Percentiles rank a stretch among this genome's conserved stretches.
Conservation (phyloP, 2,329 filamentous ascomycete genomes). For the Ceratocystis harringtonii region DNA sequence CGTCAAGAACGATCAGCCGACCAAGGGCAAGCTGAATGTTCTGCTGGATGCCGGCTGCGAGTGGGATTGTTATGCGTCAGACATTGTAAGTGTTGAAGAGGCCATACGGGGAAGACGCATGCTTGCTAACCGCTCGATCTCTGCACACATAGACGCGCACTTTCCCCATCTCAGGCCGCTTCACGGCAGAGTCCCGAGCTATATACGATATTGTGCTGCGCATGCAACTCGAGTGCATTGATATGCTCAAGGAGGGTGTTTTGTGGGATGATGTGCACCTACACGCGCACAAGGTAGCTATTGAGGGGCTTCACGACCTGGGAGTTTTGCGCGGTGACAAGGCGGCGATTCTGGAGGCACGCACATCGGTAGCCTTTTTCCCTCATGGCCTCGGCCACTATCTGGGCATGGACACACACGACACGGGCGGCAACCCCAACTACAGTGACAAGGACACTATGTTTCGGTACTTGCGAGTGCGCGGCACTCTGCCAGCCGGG, state of each 20-base stretch:
- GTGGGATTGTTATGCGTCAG: constrained; percentile 56
- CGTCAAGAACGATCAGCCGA: constrained; percentile 57
- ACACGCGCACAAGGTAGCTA: constrained; percentile 65
- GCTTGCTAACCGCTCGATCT: not conserved
- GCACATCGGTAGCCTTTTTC: constrained; percentile 81
- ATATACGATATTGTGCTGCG: constrained; percentile 72
- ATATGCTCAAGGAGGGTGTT: constrained; percentile 55
- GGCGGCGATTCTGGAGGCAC: constrained; percentile 57
- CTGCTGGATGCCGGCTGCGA: constrained; percentile 74
- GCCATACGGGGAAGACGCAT: not conserved
- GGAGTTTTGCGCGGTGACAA: constrained; percentile 56
- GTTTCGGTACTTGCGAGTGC: constrained; percentile 74
- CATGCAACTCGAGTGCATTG: constrained; percentile 73
- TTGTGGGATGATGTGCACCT: constrained; percentile 71
- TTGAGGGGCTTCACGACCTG: constrained; percentile 59
- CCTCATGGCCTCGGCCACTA: constrained; percentile 87
- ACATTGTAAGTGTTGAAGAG: constrained; percentile 36
- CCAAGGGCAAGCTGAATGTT: constrained; percentile 59
- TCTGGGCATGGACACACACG: constrained; percentile 84
- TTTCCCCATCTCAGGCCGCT: constrained; percentile 64
- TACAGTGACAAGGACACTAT: constrained; percentile 66
- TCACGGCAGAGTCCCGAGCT: constrained; percentile 51
- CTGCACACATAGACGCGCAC: constrained; percentile 52
- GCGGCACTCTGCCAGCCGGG: constrained; percentile 58
- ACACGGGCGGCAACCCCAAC: constrained; percentile 65